Conservation (phyloP, 164 flowering plant species). For the Euptelea pleiosperma region DNA sequence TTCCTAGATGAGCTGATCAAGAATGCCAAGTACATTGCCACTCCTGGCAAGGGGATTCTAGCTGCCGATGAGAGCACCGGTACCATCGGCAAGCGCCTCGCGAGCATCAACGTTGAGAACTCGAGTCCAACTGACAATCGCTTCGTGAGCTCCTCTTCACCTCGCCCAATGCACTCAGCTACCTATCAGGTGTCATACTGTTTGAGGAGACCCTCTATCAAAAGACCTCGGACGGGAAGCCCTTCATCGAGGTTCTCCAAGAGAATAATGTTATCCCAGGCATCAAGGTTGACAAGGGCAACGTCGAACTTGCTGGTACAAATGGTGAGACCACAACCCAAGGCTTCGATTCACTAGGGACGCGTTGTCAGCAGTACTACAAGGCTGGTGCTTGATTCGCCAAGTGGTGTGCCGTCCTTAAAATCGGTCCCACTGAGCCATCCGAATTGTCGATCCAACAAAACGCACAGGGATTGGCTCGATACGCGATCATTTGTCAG, state of each 20-base stretch:
- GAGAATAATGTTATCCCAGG: slow-evolving; percentile 71
- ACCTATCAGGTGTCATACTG: slow-evolving; percentile 81
- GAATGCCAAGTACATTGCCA: slow-evolving; percentile 84
- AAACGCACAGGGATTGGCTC: slow-evolving; percentile 79
- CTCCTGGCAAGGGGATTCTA: slow-evolving; percentile 78
- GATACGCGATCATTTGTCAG: slow-evolving; percentile 82
- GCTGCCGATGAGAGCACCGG: slow-evolving; percentile 89
- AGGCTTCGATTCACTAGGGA: slow-evolving; percentile 62
- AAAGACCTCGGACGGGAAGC: slow-evolving; percentile 58
- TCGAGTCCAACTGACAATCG: slow-evolving; percentile 69
- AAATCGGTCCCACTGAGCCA: slow-evolving; percentile 69
- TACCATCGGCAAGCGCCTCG: slow-evolving; percentile 77
- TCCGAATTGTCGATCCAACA: slow-evolving; percentile 67
- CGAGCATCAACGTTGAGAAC: slow-evolving; percentile 83
- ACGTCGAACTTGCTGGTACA: slow-evolving; percentile 73
- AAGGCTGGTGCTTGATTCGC: slow-evolving; percentile 87
- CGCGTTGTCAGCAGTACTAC: slow-evolving; percentile 69
- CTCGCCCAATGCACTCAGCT: slow-evolving; percentile 52
- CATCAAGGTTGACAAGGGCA: slow-evolving; percentile 83
- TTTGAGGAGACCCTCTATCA: slow-evolving; percentile 87
- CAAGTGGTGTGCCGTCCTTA: slow-evolving; percentile 86
- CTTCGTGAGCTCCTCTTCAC: slow-evolving; percentile 85
- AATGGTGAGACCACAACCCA: slow-evolving; percentile 83
- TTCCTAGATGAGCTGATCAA: slow-evolving; percentile 69
- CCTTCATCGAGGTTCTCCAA: slow-evolving; percentile 66